Percentiles rank a stretch among this genome's conserved stretches.
phyloP scores from a whole-genome alignment of 305 asterid genomes.

The Fraxinus latifolia region DNA sequence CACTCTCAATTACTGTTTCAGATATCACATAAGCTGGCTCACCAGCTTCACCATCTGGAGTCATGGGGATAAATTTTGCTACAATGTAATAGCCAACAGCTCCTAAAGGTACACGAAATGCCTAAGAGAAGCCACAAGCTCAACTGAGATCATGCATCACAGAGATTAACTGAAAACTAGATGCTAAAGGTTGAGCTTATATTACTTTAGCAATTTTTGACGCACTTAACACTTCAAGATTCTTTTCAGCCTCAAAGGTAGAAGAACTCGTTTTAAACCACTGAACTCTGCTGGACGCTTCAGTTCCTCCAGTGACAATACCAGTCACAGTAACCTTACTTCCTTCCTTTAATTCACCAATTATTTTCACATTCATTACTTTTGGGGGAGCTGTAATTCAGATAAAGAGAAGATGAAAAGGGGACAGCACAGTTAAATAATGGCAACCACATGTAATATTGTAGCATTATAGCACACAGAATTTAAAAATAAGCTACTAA shows the following conservation, averaged over 20 bases:
- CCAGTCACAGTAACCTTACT: constrained; percentile 89
- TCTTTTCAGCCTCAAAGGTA: constrained; percentile 68
- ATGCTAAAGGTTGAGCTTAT: constrained; percentile 9
- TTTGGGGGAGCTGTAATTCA: constrained; percentile 83
- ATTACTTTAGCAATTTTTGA: constrained; percentile 91
- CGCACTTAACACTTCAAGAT: constrained; percentile 72
- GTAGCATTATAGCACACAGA: not conserved
- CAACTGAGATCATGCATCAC: constrained; percentile 20
- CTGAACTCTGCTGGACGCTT: constrained; percentile 98
- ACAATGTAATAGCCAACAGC: constrained; percentile 81
- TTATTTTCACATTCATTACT: constrained; percentile 75
- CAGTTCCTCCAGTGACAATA: constrained; percentile 96
- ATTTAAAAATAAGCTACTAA: not conserved
- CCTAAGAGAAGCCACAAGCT: constrained; percentile 44
- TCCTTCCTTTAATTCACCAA: constrained; percentile 96
- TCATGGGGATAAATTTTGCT: constrained; percentile 94
- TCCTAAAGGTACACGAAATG: constrained; percentile 89
- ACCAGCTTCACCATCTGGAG: constrained; percentile 98
- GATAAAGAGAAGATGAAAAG: constrained; percentile 3
- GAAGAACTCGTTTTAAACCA: constrained; percentile 86
- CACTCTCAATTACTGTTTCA: constrained; percentile 75
- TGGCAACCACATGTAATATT: constrained; percentile 10
- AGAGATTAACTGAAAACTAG: constrained; percentile 14
- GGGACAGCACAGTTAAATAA: constrained; percentile 17
- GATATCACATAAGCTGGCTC: constrained; percentile 82